phyloP scores from a whole-genome alignment of 1,139 yeast genomes.

The Yamadazyma spencermartinsiae region DNA sequence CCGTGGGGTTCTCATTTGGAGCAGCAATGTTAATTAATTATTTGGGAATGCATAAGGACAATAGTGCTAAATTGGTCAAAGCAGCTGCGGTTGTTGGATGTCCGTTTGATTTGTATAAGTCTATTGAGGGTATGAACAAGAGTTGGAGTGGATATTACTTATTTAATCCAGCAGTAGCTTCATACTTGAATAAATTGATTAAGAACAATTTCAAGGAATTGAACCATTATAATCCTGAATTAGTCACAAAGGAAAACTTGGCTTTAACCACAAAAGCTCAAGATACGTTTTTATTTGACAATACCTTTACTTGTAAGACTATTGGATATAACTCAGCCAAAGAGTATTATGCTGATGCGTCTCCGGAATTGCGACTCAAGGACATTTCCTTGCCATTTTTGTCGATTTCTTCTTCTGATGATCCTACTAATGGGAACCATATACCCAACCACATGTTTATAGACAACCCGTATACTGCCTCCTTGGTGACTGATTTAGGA shows the following conservation, averaged over 20 bases:
- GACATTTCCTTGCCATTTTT: conserved; percentile 66
- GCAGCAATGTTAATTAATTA: conserved; percentile 77
- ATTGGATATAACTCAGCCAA: conserved; percentile 70
- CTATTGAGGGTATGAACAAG: conserved; percentile 49
- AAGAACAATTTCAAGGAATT: conserved; percentile 62
- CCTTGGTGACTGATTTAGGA: conserved; percentile 51
- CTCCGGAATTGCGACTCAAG: conserved; percentile 59
- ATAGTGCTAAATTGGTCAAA: conserved; percentile 41
- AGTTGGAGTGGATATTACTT: conserved; percentile 62
- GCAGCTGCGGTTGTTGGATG: conserved; percentile 72
- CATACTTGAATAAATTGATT: conserved; percentile 61
- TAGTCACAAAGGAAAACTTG: conserved; percentile 33
- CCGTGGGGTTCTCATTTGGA: conserved; percentile 88
- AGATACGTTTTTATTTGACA: conserved; percentile 64
- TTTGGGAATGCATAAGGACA: conserved; percentile 60
- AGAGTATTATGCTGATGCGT: conserved; percentile 72
- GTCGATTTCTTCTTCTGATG: conserved; percentile 72
- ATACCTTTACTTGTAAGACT: conserved; percentile 66
- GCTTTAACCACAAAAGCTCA: conserved; percentile 32
- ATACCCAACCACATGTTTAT: conserved; percentile 30
- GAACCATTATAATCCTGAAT: conserved; percentile 31
- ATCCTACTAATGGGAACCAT: conserved; percentile 70
- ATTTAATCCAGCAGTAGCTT: conserved; percentile 67
- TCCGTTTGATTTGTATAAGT: conserved; percentile 81
- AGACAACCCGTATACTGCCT: conserved; percentile 33